Evolutionary conservation across 306 rosid genomes (phyloP), one percentile per base, ranked within the genome.

Genomic region (Gynostemma pentaphyllum): DNA sequence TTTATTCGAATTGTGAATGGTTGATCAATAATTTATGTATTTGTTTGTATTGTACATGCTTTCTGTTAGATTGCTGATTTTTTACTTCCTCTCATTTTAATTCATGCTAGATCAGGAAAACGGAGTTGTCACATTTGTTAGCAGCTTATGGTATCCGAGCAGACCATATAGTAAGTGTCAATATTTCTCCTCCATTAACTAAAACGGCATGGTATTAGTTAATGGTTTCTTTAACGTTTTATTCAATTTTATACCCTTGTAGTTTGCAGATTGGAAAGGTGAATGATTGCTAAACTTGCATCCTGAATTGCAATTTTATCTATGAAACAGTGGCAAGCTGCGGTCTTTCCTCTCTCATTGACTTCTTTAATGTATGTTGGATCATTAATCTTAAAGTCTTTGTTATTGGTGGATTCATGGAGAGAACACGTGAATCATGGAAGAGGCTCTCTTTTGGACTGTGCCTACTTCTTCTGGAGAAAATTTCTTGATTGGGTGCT

Each of bases 241-340:
- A 18, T 60, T 72, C 75, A 72, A 60, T 69, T 76, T 69, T 76
- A 50, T 49, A 76, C 68, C 70, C 57, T 72, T 70, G 46, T 48
- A 72, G 55, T 65, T 69, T 78, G 84, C 82, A 74, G 82, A 76
- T 75, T 78, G 74, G 75, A 61, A 65, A 71, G 59, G 77, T 75
- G 76, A 78, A 75, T 74, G 73, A 45, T 64, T 83, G 70, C 79
- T 80, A 79, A 78, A 60, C 74, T 74, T 82, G 69, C 74, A 40
- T 74, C 73, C 86, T 85, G 80, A 70, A 82, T 83, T 80, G 50
- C 68, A 41, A 68, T 79, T 88, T 82, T 88, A 69, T 88, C 78
- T 84, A 55, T 82, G 90, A 79, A 88, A 79, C 95, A 94, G 99
- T 86, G 97, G 99, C 94, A 84, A 81, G 90, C 96, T 46, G 74